Conservation (phyloP, 2,329 filamentous ascomycete species). For the Sordariomycetes sp. region DNA sequence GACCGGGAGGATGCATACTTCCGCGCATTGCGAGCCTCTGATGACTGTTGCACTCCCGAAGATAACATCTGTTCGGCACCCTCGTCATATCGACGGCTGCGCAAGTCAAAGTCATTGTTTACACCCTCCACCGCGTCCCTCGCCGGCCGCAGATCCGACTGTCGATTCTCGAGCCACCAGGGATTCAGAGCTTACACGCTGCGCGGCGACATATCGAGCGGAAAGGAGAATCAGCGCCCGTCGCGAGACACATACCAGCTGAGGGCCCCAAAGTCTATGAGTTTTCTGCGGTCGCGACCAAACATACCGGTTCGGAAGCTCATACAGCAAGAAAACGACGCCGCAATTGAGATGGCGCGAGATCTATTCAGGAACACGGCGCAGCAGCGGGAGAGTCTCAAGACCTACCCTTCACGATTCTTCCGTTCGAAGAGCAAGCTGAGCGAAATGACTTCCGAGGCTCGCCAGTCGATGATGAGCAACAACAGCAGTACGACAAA, state of each 20-base stretch:
- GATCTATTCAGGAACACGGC: conserved; percentile 21
- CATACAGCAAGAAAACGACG: conserved; percentile 14
- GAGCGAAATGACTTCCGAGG: conserved; percentile 18
- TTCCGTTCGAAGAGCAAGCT: conserved; percentile 24
- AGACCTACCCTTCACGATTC: conserved; percentile 27
- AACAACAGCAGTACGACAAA: conserved; percentile 20
- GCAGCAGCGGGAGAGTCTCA: conserved; percentile 19
- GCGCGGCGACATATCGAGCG: neutral
- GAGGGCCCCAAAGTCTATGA: conserved; percentile 40
- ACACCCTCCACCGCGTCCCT: conserved; percentile 15
- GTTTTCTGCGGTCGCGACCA: conserved; percentile 23
- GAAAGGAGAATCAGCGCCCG: conserved; percentile 3
- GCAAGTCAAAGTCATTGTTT: conserved; percentile 43
- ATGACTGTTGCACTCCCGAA: conserved; percentile 31
- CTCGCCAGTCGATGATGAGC: conserved; percentile 35
- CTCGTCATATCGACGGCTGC: conserved; percentile 33
- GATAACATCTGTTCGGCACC: conserved; percentile 32
- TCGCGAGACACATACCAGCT: conserved; percentile 11
- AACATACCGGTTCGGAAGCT: neutral
- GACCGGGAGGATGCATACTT: conserved; percentile 13
- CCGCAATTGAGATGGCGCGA: conserved; percentile 20
- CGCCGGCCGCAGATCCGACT: neutral
- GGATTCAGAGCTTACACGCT: conserved; percentile 2
- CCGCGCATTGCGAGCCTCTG: conserved; percentile 19
- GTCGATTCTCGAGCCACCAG: neutral